Percentiles rank a stretch among this genome's conserved stretches.
phyloP scores from a whole-genome alignment of 1,284 basidiomycete species.

The Rhodotorula sp. region DNA sequence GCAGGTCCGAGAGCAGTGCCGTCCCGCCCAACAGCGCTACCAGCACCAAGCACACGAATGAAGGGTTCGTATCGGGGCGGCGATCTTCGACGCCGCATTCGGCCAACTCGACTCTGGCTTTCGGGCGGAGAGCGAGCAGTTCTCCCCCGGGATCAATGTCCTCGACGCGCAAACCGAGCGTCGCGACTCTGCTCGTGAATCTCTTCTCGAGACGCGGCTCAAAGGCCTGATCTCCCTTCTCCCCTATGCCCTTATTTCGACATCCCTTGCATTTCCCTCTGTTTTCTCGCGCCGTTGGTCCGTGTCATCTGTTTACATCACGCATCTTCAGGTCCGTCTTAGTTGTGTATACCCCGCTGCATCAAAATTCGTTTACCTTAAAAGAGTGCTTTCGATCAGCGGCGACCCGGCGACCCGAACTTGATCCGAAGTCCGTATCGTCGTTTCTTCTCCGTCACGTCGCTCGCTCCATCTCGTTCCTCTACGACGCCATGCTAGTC shows the following conservation, averaged over 20 bases:
- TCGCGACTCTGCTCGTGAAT: slow-evolving; percentile 2
- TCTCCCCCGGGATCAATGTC: neutral
- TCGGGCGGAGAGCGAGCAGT: neutral
- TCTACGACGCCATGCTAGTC: slow-evolving; percentile 8
- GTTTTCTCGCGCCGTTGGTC: too few species aligned
- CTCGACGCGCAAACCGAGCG: slow-evolving; percentile 15
- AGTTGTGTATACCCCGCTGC: too few species aligned
- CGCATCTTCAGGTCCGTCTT: too few species aligned
- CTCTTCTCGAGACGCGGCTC: neutral
- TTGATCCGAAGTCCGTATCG: neutral
- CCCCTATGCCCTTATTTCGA: neutral
- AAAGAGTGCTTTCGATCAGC: too few species aligned
- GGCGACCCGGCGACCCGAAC: too few species aligned
- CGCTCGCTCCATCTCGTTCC: neutral
- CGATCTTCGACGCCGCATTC: neutral
- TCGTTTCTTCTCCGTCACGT: too few species aligned
- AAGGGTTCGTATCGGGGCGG: neutral
- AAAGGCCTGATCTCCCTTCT: neutral
- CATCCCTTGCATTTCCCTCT: too few species aligned
- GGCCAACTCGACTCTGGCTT: neutral
- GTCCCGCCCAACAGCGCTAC: too few species aligned
- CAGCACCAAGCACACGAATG: too few species aligned
- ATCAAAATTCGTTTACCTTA: neutral
- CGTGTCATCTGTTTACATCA: too few species aligned
- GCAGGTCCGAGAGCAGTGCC: too few species aligned